Evolutionary conservation across 1,139 yeast genomes (phyloP), one percentile per base, ranked within the genome.

Genomic region (Meyerozyma guilliermondii): DNA sequence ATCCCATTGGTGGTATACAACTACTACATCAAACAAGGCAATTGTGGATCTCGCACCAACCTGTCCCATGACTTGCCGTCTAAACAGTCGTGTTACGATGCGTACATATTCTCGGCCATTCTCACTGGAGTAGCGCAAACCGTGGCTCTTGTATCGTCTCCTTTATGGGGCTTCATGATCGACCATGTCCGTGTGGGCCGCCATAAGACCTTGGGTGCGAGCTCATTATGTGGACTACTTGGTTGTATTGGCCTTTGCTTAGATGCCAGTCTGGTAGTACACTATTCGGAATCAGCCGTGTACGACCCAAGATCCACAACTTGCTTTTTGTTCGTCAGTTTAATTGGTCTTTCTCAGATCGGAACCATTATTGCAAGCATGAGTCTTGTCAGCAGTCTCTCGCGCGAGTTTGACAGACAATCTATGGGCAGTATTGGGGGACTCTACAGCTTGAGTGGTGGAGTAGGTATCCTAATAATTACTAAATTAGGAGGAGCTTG

Each of bases 401-500:
- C 50, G 10, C 39, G 41, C 18, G 38, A 41, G 23, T 44, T 39
- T 23, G 56, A 53, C 7, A 53, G 55, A 11, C 45, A 47, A 28
- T 46, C 66, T 43, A 76, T 80, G 43, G 92, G 92, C 5, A 74
- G 87, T 5, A 72, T 84, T 35, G 76, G 84, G 44, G 92, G 92
- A 2, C 76, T 82, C 7, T 82, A 80, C 55, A 76, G 83, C 14
- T 71, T 84, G 43, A 66, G 75, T 51, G 89, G 89, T 7, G 88
- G 87, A 1, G 42, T 80, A n/a, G 92, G 92, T 1, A 81, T 83
- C 22, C 60, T 84, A 44, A 43, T 80, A 1, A 64, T 83, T 20
- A 74, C 82, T 34, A 76, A 77, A 50, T 40, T 81, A 11, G 91
- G 91, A 5, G 89, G 89, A 1, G 54, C 62, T 33, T 65, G 80